These are phyloP conservation scores for Rosa persica DNA, from an alignment of 306 rosid genomes.

Conservation along the genomic window DNA sequence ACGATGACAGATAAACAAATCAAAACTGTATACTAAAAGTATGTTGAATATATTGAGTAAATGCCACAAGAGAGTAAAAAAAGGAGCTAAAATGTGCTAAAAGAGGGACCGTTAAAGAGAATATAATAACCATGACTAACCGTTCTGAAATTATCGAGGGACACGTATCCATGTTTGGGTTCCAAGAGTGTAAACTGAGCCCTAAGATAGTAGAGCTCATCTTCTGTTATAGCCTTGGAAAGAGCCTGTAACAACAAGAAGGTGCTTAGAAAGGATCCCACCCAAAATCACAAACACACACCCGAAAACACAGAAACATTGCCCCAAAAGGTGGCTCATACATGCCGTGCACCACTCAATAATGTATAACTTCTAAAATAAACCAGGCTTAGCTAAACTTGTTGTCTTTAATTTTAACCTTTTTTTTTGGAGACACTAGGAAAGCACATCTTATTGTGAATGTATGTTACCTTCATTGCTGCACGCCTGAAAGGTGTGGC, in stretches of 20 bases:
- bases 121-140: constrained; percentile 39
- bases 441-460: background rate
- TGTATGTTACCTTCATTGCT: constrained; percentile 66
- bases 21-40: background rate
- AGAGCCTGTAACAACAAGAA: constrained; percentile 66
- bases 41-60: background rate
- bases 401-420: background rate
- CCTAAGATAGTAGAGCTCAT: constrained; percentile 75
- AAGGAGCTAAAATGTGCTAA: constrained; percentile 4
- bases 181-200: constrained; percentile 81
- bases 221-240: constrained; percentile 77
- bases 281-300: background rate
- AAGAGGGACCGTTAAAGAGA: constrained; percentile 18
- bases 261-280: background rate
- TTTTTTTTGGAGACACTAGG: background rate
- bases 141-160: constrained; percentile 73
- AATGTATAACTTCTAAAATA: background rate
- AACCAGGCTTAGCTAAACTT: background rate
- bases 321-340: constrained; percentile 6
- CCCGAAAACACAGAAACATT: background rate
- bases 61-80: constrained; percentile 4
- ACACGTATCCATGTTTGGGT: constrained; percentile 66
- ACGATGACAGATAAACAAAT: background rate
- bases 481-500: constrained; percentile 83
- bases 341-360: background rate